phyloP scores from a whole-genome alignment of 163 green algal genomes.

The Volvox carteri region DNA sequence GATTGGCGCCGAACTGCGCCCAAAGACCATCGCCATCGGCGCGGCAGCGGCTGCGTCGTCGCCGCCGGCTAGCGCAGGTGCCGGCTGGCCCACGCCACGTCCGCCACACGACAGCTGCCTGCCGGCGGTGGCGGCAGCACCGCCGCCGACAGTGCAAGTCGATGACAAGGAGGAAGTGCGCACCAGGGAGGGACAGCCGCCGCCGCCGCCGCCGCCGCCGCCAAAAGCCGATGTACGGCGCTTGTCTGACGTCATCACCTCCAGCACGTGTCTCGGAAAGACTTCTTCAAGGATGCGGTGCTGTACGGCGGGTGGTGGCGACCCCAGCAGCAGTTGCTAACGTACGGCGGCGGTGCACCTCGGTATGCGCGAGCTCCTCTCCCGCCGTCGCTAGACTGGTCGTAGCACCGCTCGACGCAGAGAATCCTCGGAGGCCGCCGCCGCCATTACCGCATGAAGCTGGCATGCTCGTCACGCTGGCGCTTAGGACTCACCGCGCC shows the following conservation, averaged over 20 bases:
- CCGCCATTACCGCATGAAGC: background rate
- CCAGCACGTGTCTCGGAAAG: constrained; percentile 49
- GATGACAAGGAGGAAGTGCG: background rate
- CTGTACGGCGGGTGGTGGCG: background rate
- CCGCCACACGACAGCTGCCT: background rate
- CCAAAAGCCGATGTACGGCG: background rate
- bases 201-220: background rate
- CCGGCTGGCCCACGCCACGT: background rate
- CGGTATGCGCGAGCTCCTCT: background rate
- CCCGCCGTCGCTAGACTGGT: background rate
- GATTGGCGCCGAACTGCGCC: background rate
- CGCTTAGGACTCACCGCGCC: background rate
- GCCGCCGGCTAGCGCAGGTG: background rate
- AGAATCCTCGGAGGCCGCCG: too few relatives aligned
- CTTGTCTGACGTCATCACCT: constrained; percentile 44
- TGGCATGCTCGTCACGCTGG: background rate
- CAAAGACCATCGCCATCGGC: background rate
- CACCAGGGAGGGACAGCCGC: background rate
- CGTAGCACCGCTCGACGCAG: background rate
- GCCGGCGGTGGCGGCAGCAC: background rate
- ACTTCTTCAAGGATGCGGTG: constrained; percentile 49
- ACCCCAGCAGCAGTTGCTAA: constrained; percentile 21
- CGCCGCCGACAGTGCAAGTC: background rate
- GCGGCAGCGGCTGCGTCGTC: background rate
- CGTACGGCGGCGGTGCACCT: background rate